Percentiles rank a stretch among this genome's conserved stretches.
phyloP scores from a whole-genome alignment of 768 basidiomycete genomes.

The Auriculariales sp. region DNA sequence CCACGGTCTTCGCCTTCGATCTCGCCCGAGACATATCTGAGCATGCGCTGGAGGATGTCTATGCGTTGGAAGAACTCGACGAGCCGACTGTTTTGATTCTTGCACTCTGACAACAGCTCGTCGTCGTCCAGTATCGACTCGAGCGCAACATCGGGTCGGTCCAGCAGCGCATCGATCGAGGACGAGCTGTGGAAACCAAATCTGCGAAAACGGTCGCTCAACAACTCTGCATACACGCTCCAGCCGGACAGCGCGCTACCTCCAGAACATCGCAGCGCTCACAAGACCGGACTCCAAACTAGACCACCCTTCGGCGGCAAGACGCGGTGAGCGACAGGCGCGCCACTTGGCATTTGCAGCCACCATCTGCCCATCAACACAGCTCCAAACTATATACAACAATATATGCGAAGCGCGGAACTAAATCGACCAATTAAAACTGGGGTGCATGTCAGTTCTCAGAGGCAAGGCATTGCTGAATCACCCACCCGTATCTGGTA shows the following conservation, averaged over 20 bases:
- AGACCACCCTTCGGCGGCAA: too few species aligned
- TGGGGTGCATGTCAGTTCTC: background rate
- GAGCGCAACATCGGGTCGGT: conserved; percentile 78
- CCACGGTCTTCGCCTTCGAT: conserved; percentile 70
- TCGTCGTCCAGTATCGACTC: conserved; percentile 89
- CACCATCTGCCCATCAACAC: too few species aligned
- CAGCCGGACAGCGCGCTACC: conserved; percentile 5
- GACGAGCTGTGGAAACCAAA: conserved; percentile 86
- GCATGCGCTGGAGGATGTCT: conserved; percentile 64
- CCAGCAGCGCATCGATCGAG: conserved; percentile 76
- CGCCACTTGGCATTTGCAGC: too few species aligned
- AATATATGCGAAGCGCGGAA: too few species aligned
- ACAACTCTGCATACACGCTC: conserved; percentile 1
- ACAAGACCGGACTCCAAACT: too few species aligned
- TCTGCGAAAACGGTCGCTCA: conserved; percentile 25
- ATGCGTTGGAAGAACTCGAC: conserved; percentile 76
- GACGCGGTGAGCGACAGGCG: too few species aligned
- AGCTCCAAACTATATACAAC: too few species aligned
- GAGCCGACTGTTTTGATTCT: conserved; percentile 79
- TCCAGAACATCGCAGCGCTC: conserved; percentile 5
- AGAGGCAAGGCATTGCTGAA: conserved; percentile 1
- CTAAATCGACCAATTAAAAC: too few species aligned
- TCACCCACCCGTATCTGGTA: conserved; percentile 85
- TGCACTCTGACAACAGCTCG: conserved; percentile 90
- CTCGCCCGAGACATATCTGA: conserved; percentile 78